phyloP scores from a whole-genome alignment of 768 basidiomycete genomes.

The Clitopilus passeckerianus region DNA sequence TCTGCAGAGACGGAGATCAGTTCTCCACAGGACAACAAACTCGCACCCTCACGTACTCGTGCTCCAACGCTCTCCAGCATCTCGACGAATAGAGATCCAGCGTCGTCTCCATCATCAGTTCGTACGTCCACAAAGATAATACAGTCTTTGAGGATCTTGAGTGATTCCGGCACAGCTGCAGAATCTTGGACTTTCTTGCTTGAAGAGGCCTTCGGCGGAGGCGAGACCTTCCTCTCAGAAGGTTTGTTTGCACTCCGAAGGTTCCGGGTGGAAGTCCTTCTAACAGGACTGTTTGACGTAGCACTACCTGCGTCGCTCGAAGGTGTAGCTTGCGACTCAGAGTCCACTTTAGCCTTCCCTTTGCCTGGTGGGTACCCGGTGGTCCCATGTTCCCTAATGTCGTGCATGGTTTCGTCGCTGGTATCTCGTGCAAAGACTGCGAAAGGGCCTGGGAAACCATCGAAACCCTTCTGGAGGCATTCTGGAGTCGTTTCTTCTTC shows the following conservation, averaged over 20 bases:
- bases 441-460: constrained; percentile 57
- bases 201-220: constrained; percentile 11
- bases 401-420: constrained; percentile 20
- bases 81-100: constrained; percentile 74
- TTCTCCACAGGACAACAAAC: not conserved
- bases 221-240: not conserved
- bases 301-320: constrained; percentile 7
- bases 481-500: constrained; percentile 19
- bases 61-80: constrained; percentile 81
- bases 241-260: constrained; percentile 24
- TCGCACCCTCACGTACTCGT: constrained; percentile 43
- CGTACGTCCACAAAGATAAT: constrained; percentile 85
- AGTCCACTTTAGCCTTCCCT: constrained; percentile 34
- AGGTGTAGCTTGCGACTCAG: constrained; percentile 26
- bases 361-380: constrained; percentile 36
- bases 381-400: constrained; percentile 37
- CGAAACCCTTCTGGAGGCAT: constrained; percentile 51
- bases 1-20: constrained; percentile 25
- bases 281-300: constrained; percentile 7
- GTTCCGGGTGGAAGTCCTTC: constrained; percentile 12
- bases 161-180: constrained; percentile 19
- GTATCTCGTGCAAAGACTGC: constrained; percentile 52
- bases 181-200: constrained; percentile 11
- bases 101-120: constrained; percentile 80
- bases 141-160: constrained; percentile 67